These are phyloP conservation scores for Macrophomina tecta DNA, from an alignment of 2,329 filamentous ascomycete species.

Conservation along the genomic window DNA sequence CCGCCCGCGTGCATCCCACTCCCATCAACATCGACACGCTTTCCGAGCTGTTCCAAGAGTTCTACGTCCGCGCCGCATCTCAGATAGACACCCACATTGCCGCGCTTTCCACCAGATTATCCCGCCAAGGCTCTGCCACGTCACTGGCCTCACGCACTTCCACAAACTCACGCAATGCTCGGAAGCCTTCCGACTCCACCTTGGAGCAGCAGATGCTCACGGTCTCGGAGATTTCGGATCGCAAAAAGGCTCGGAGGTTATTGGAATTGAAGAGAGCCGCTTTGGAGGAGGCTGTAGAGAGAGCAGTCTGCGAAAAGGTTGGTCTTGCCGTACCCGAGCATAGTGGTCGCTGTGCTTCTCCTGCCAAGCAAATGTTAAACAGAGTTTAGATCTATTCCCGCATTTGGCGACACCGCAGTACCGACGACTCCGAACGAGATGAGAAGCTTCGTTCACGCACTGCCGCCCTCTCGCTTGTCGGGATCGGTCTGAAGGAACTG, in stretches of 20 bases:
- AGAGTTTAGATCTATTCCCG: constrained; percentile 66
- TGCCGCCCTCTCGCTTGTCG: constrained; percentile 86
- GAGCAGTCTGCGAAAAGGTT: constrained; percentile 77
- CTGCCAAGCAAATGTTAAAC: constrained; percentile 38
- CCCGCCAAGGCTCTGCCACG: constrained; percentile 67
- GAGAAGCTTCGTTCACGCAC: constrained; percentile 94
- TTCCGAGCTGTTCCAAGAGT: constrained; percentile 90
- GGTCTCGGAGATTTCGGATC: constrained; percentile 78
- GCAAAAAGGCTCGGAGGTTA: constrained; percentile 76
- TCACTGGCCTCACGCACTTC: constrained; percentile 53
- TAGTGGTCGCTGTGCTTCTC: constrained; percentile 29
- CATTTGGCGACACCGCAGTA: constrained; percentile 89
- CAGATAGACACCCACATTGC: constrained; percentile 89
- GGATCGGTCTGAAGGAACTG: constrained; percentile 85
- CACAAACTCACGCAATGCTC: constrained; percentile 53
- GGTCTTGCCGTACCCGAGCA: not conserved
- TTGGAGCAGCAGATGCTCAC: constrained; percentile 87
- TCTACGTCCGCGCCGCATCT: constrained; percentile 79
- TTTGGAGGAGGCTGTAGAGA: constrained; percentile 90
- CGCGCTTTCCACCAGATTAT: constrained; percentile 75
- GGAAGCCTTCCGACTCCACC: constrained; percentile 39
- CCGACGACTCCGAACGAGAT: constrained; percentile 92
- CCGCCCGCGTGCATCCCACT: constrained; percentile 81
- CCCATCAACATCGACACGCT: constrained; percentile 84
- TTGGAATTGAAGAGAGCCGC: constrained; percentile 78